Evolutionary conservation across 2,329 filamentous ascomycete species (phyloP).

Genomic region (Incumbomyces lentus): DNA sequence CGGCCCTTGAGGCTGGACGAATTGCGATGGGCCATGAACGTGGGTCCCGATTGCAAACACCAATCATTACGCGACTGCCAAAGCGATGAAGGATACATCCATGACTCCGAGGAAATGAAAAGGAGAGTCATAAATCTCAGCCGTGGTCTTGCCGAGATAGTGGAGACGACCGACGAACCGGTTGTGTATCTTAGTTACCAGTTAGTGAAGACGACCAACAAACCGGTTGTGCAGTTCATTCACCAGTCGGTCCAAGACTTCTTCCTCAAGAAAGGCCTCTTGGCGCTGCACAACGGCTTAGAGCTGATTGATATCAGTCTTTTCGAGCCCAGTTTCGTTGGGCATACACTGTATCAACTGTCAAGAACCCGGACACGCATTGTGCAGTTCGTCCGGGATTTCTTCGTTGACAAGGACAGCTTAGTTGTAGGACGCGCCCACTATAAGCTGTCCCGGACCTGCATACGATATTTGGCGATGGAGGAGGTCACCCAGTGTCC

Average conservation of each 20-base stretch:
- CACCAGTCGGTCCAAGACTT: slow-evolving; percentile 17
- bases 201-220: not conserved
- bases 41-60: slow-evolving; percentile 4
- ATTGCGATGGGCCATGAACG: slow-evolving; percentile 15
- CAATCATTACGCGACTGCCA: too few relatives aligned
- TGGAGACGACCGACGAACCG: not conserved
- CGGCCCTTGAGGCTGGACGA: slow-evolving; percentile 16
- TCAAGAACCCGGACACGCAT: too few relatives aligned
- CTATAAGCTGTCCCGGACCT: slow-evolving; percentile 1
- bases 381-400: too few relatives aligned
- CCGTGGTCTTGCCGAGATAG: slow-evolving; percentile 2
- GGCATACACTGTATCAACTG: too few relatives aligned
- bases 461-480: slow-evolving; percentile 1
- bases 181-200: too few relatives aligned
- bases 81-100: too few relatives aligned
- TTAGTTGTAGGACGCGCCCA: not conserved
- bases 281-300: not conserved
- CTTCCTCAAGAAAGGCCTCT: not conserved
- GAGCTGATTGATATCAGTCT: too few relatives aligned
- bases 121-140: not conserved
- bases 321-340: too few relatives aligned
- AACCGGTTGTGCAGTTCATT: slow-evolving; percentile 12
- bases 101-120: not conserved
- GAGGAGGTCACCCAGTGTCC: not conserved
- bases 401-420: too few relatives aligned